Evolutionary conservation across 768 basidiomycete species (phyloP).

Genomic region (Udeniomyces megalosporus): DNA sequence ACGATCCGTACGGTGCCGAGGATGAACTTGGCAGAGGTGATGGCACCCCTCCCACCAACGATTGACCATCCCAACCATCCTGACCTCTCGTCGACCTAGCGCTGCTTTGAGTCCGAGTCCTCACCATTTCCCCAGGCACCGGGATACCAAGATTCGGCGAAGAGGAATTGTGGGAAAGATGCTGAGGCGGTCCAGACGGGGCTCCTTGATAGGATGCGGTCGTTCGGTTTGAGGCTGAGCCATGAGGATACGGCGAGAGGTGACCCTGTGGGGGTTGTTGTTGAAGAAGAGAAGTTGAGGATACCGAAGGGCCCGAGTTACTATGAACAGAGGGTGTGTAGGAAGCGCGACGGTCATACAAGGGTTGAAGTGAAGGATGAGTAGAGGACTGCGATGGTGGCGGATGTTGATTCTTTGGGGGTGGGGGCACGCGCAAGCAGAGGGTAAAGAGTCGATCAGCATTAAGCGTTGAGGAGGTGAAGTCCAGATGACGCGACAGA

Average conservation of each 20-base stretch:
- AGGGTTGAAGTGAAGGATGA: no score
- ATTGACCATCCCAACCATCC: neutral
- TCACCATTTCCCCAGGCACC: neutral
- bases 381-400: neutral
- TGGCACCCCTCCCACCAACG: neutral
- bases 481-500: neutral
- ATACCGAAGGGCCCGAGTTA: neutral
- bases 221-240: neutral
- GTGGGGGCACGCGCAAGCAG: neutral
- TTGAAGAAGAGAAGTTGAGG: neutral
- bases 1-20: neutral
- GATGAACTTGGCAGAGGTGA: neutral
- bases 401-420: neutral
- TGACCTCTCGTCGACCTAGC: neutral
- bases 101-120: slow-evolving; percentile 3
- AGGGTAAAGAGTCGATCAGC: neutral
- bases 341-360: slow-evolving; percentile 4
- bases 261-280: neutral
- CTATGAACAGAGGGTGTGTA: neutral
- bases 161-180: neutral
- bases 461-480: neutral
- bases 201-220: neutral
- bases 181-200: neutral
- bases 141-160: neutral
- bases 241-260: neutral